phyloP scores from a whole-genome alignment of 2,329 filamentous ascomycete genomes.

The Ascosphaera acerosa region DNA sequence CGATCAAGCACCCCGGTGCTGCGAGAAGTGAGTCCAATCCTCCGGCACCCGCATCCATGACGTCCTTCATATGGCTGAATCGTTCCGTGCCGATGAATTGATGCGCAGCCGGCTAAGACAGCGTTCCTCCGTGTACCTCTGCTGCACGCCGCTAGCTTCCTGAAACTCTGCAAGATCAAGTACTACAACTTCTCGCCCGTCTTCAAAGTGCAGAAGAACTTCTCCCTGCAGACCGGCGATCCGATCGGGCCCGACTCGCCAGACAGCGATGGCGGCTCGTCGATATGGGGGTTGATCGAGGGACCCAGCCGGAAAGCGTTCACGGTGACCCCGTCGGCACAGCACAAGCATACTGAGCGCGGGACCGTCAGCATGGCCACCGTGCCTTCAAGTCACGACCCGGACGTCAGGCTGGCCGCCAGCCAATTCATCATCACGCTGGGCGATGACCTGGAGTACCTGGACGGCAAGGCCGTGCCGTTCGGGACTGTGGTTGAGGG shows the following conservation, averaged over 20 bases:
- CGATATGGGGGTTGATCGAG: slow-evolving; percentile 68
- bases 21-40: slow-evolving; percentile 57
- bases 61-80: slow-evolving; percentile 1
- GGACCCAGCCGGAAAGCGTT: slow-evolving; percentile 51
- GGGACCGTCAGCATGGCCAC: slow-evolving; percentile 98
- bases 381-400: slow-evolving; percentile 45
- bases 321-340: slow-evolving; percentile 58
- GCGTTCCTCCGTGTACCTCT: slow-evolving; percentile 5
- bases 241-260: slow-evolving; percentile 65
- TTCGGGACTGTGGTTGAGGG: slow-evolving; percentile 93
- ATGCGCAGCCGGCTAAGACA: slow-evolving; percentile 27
- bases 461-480: slow-evolving; percentile 82
- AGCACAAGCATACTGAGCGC: slow-evolving; percentile 66
- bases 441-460: slow-evolving; percentile 65
- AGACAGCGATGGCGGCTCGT: slow-evolving; percentile 75
- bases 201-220: slow-evolving; percentile 78
- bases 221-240: slow-evolving; percentile 90
- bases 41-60: too few species aligned
- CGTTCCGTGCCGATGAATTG: slow-evolving; percentile 9
- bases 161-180: slow-evolving; percentile 96
- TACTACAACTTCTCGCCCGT: slow-evolving; percentile 97
- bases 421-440: slow-evolving; percentile 90
- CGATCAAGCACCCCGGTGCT: slow-evolving; percentile 70
- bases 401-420: slow-evolving; percentile 56
- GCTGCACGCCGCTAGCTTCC: slow-evolving; percentile 35